A percentile compares a stretch with the other conserved stretches of the same genome.
Conservation (phyloP, 2,329 filamentous ascomycete genomes). For the Penicillium concentricum region DNA sequence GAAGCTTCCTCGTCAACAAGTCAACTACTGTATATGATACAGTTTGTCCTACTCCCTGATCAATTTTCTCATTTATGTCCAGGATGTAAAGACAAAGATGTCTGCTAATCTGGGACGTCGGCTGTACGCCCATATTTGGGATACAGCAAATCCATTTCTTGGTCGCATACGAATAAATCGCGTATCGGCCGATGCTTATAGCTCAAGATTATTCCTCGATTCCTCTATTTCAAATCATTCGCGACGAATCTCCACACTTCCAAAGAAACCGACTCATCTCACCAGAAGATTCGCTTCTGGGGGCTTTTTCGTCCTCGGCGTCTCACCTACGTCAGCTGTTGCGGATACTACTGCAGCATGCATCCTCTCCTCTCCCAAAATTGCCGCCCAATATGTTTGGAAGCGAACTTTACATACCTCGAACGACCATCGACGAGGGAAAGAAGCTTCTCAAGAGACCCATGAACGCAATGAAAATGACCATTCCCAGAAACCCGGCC, state of each 20-base stretch:
- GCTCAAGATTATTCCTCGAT: conserved; percentile 15
- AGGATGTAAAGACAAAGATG: conserved; percentile 50
- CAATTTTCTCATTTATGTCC: conserved; percentile 18
- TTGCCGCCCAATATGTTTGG: conserved; percentile 32
- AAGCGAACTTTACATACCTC: conserved; percentile 34
- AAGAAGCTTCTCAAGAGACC: conserved; percentile 15
- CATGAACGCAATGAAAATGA: conserved; percentile 17
- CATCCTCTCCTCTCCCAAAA: conserved; percentile 31
- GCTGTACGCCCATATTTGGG: conserved; percentile 48
- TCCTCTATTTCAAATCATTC: conserved; percentile 10
- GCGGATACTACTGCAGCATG: conserved; percentile 36
- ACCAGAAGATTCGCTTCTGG: conserved; percentile 56
- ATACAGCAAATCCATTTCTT: conserved; percentile 36
- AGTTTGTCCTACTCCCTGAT: background rate
- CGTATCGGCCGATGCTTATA: conserved; percentile 16
- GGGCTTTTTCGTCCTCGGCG: conserved; percentile 54
- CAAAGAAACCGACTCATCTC: conserved; percentile 39
- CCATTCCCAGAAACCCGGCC: background rate
- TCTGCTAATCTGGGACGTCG: conserved; percentile 47
- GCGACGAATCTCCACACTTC: conserved; percentile 20
- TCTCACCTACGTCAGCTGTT: conserved; percentile 33
- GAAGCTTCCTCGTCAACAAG: conserved; percentile 9
- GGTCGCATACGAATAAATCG: conserved; percentile 29
- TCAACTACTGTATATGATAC: background rate
- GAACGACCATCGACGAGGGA: conserved; percentile 19